Evolutionary conservation across 2,329 filamentous ascomycete species (phyloP).

Genomic region (Aureobasidium sp.): DNA sequence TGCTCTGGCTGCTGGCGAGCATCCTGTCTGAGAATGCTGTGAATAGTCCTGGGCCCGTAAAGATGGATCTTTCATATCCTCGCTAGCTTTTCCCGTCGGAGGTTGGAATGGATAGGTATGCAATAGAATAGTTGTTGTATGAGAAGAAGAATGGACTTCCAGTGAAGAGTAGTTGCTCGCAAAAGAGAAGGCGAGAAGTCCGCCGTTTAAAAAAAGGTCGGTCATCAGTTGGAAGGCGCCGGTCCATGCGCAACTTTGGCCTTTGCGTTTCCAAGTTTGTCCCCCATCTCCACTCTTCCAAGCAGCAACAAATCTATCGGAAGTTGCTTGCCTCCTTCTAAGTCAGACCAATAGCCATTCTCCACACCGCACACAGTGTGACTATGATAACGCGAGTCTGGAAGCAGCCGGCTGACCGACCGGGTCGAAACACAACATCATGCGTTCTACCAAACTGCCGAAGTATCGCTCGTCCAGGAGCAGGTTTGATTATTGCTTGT

Average conservation of each 20-base stretch:
- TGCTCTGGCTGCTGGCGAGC: conserved; percentile 1
- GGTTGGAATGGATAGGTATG: too few species aligned
- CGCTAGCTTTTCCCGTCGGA: background rate
- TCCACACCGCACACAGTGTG: background rate
- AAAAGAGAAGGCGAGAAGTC: background rate
- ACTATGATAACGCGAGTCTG: background rate
- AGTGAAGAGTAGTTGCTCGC: background rate
- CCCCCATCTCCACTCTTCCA: background rate
- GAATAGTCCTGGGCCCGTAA: conserved; percentile 4
- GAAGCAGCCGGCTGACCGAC: background rate
- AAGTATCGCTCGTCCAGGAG: conserved; percentile 1
- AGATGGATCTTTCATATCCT: conserved; percentile 15
- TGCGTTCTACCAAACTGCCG: background rate
- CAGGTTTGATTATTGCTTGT: background rate
- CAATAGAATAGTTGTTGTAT: background rate
- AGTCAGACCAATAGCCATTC: background rate
- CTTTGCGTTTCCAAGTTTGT: background rate
- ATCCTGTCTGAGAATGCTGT: conserved; percentile 14
- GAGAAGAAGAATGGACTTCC: background rate
- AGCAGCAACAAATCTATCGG: background rate
- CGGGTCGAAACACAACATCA: background rate
- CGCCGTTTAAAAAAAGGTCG: conserved; percentile 1
- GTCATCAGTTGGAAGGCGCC: background rate
- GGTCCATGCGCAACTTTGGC: conserved; percentile 7
- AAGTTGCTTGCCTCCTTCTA: background rate